Base-by-base conservation (phyloP, 495 filamentous ascomycete genomes). In the Hypoxylon fuscum region DNA sequence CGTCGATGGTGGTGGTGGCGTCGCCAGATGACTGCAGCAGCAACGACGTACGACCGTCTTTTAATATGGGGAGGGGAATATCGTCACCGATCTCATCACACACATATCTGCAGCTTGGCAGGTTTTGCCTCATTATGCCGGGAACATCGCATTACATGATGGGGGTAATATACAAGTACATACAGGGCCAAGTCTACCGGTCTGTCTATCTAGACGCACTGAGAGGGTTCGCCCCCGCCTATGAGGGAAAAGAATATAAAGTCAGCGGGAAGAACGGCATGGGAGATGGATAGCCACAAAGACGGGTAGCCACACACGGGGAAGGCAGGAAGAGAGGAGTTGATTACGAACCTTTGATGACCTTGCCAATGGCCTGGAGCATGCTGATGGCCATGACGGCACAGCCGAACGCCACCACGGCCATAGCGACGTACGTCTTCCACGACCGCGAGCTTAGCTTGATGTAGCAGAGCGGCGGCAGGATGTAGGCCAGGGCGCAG, bases 391-490 rank as follows among this genome's bases (percentile, higher is more conserved):
- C 82, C 91, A 97, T 94, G 21, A 97, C 93, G n/a, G 75, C 71
- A 25, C 85, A 73, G 7, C 93, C 93, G 79, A 97, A 97, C 10
- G 68, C 85, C 43, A 88, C 87, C 23, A 91, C 88, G 1, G 72
- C 72, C 64, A 81, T 84, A 5, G 91, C 90, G 6, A 86, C 83
- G 31, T 88, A 87, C 31, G 83, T 88, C 77, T 87, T 92, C 81
- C 90, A 92, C 62, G 82, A 88, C 68, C 87, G 81, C 17, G 82
- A 92, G 64, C 90, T 94, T 29, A 98, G 80, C 72, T 94, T 97
- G 67, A 98, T 88, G 72, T 93, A 98, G 73, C 95, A 98, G 8
- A 98, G 75, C 15, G 95, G 94, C 65, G 95, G 95, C 51, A 98
- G 79, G 22, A 98, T 96, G 74, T 97, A 98, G 4, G 95, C 95